Conservation (phyloP, 176 grass and related monocot species). For the Alopecurus myosuroides region DNA sequence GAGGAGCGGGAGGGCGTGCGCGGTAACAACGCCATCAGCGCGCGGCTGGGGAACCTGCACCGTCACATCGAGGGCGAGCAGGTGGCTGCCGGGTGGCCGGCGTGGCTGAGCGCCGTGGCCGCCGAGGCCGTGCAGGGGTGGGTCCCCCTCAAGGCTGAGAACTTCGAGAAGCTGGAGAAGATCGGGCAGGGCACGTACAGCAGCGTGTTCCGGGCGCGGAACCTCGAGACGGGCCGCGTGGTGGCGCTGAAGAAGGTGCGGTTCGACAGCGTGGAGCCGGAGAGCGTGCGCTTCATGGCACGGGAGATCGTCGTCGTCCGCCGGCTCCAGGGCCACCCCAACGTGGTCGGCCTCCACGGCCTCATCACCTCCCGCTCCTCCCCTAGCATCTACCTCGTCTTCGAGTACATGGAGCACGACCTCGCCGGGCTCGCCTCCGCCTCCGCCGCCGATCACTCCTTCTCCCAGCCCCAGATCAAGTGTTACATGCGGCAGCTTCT, state of each 20-base stretch:
- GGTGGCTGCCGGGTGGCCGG: slow-evolving; percentile 74
- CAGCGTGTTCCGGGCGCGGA: slow-evolving; percentile 47
- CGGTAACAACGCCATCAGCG: neutral
- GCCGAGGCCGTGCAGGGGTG: slow-evolving; percentile 95
- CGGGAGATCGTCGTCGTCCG: slow-evolving; percentile 51
- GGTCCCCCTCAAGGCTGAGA: slow-evolving; percentile 75
- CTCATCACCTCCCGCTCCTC: slow-evolving; percentile 48
- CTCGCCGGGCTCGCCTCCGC: slow-evolving; percentile 60
- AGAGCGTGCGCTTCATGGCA: slow-evolving; percentile 64
- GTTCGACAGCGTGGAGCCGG: slow-evolving; percentile 61
- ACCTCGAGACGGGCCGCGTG: slow-evolving; percentile 16
- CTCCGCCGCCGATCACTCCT: slow-evolving; percentile 38
- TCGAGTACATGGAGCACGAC: slow-evolving; percentile 99
- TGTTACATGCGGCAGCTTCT: slow-evolving; percentile 94
- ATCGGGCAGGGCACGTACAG: slow-evolving; percentile 58
- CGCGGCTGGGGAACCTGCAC: slow-evolving; percentile 38
- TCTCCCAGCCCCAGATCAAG: slow-evolving; percentile 67
- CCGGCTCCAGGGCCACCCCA: slow-evolving; percentile 40
- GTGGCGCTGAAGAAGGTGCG: slow-evolving; percentile 72
- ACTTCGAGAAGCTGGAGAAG: slow-evolving; percentile 92
- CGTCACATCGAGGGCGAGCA: slow-evolving; percentile 58
- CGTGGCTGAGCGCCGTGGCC: slow-evolving; percentile 80
- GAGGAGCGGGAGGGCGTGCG: neutral
- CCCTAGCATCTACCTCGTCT: slow-evolving; percentile 64
- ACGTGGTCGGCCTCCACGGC: slow-evolving; percentile 40